A percentile compares a stretch with the other conserved stretches of the same genome.
phyloP scores from a whole-genome alignment of 768 basidiomycete species.

The Hortiboletus campestris region DNA sequence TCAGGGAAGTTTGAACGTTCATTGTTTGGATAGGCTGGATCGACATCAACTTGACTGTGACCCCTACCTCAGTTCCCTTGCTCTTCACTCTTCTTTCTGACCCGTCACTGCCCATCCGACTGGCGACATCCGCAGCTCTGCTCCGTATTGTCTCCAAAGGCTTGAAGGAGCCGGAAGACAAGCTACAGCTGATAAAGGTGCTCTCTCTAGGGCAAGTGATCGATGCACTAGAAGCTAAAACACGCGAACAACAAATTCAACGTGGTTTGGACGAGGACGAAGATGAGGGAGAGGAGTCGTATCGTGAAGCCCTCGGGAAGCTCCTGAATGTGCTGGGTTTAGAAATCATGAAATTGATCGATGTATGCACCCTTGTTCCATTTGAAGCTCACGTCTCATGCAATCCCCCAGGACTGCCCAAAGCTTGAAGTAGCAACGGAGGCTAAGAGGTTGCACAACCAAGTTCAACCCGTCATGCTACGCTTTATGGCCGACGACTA shows the following conservation, averaged over 20 bases:
- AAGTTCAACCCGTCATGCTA: constrained; percentile 77
- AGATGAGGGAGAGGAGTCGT: constrained; percentile 85
- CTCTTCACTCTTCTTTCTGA: constrained; percentile 83
- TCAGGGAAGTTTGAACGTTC: not conserved
- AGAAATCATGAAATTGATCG: constrained; percentile 81
- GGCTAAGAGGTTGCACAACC: constrained; percentile 59
- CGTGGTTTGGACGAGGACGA: constrained; percentile 71
- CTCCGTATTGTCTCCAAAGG: constrained; percentile 88
- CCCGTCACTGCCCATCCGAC: constrained; percentile 70
- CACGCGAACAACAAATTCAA: constrained; percentile 61
- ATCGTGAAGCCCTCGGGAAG: constrained; percentile 85
- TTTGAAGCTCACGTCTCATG: constrained; percentile 4
- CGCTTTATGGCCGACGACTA: constrained; percentile 88
- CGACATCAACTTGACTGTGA: constrained; percentile 94
- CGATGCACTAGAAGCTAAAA: constrained; percentile 75
- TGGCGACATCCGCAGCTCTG: constrained; percentile 79
- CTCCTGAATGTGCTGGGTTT: constrained; percentile 78
- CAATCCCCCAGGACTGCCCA: constrained; percentile 49
- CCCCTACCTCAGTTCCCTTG: constrained; percentile 81
- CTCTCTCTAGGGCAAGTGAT: constrained; percentile 83
- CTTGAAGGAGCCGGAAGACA: constrained; percentile 86
- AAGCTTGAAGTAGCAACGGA: constrained; percentile 61
- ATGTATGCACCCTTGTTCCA: constrained; percentile 43
- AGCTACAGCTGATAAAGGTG: constrained; percentile 86
- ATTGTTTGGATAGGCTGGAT: constrained; percentile 76